Evolutionary conservation across 345 rosid genomes (phyloP), one percentile per base, ranked within the genome.

Genomic region (Punica granatum): DNA sequence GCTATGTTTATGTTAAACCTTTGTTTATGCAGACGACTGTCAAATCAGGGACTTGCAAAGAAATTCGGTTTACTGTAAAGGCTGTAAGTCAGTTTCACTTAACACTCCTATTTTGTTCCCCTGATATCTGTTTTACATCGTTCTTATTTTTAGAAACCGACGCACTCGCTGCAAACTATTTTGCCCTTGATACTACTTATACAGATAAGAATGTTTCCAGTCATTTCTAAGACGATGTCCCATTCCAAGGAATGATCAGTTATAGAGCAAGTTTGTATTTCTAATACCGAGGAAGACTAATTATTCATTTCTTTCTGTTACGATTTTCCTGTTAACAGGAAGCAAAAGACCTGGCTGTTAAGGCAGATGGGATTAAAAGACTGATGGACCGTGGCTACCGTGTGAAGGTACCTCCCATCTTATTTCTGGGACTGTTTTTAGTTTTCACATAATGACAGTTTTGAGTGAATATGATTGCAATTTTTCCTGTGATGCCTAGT

Each of bases 381-480:
- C 72, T 90, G 74, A 79, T 90, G 82, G 90, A 92, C 69, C 82
- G 80, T 46, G 97, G 98, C 59, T 92, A 92, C 64, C 84, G 93
- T 46, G 97, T 92, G 71, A 92, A 88, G 98, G 98, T 92, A 84
- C 42, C 30, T 67, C 34, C 35, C n/a, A n/a, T n/a, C 37, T 21
- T 32, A 62, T 36, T 21, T 62, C 41, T 36, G 58, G 28, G 30
- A 23, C 21, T 15, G 15, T 12, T 31, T 12, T 19, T 35, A 18
- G n/a, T n/a, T 34, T 39, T 33, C 19, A 6, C 13, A 18, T 35
- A 7, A 21, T 62, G 2, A 35, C 26, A 19, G 37, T 3, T 65
- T 11, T 44, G 34, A 46, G 26, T 65, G 59, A 28, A 9, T 42
- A 32, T 65, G 36, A 30, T 21, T 31, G 35, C 23, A 30, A 6